A percentile compares a stretch with the other conserved stretches of the same genome.
Evolutionary conservation across 2,329 filamentous ascomycete genomes (phyloP).

Genomic region (Phialophora expanda): DNA sequence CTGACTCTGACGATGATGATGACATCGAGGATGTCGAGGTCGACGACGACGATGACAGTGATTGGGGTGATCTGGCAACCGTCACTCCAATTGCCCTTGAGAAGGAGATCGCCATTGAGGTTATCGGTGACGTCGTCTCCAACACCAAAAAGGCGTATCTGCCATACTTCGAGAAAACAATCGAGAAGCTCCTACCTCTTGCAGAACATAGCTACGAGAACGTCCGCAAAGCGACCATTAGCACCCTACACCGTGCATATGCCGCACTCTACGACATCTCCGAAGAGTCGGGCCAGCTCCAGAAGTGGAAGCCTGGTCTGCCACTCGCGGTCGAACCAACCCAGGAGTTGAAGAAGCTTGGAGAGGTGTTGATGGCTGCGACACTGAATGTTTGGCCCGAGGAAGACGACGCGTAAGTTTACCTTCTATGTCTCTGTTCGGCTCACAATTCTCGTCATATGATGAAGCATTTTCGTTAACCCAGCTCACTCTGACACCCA

Average conservation of each 20-base stretch:
- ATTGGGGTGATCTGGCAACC: conserved; percentile 81
- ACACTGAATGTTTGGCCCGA: conserved; percentile 87
- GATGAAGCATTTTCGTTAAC: conserved; percentile 92
- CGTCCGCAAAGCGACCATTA: conserved; percentile 87
- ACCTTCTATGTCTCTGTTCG: conserved; percentile 35
- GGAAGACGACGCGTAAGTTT: conserved; percentile 88
- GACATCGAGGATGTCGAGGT: conserved; percentile 62
- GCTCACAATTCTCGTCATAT: conserved; percentile 50
- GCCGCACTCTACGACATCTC: conserved; percentile 87
- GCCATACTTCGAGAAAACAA: conserved; percentile 85
- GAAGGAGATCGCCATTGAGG: conserved; percentile 96
- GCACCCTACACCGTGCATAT: conserved; percentile 91
- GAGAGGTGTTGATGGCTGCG: conserved; percentile 80
- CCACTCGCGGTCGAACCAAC: conserved; percentile 81
- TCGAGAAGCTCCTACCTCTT: conserved; percentile 79
- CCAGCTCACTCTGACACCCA: conserved; percentile 99
- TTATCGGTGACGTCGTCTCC: conserved; percentile 88
- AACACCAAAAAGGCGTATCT: conserved; percentile 81
- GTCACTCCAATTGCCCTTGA: conserved; percentile 90
- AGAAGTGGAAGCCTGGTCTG: conserved; percentile 87
- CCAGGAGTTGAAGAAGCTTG: conserved; percentile 79
- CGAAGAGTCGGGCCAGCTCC: conserved; percentile 75
- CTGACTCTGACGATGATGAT: conserved; percentile 65
- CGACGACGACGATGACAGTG: conserved; percentile 77
- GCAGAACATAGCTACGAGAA: conserved; percentile 91